Conservation (phyloP, 768 basidiomycete genomes). For the Russula lepida region DNA sequence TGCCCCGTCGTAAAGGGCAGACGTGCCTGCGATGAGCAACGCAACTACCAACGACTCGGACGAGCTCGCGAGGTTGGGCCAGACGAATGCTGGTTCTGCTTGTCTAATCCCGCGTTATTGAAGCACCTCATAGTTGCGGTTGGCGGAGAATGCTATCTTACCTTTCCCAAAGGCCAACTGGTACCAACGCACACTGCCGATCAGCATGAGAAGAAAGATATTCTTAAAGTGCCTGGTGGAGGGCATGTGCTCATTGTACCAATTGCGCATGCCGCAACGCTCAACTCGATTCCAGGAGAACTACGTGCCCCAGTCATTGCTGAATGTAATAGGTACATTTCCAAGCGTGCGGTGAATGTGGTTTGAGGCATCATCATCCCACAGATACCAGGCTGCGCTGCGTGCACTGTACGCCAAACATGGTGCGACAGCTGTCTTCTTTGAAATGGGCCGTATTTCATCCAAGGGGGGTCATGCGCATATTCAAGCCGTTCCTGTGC, state of each 20-base stretch:
- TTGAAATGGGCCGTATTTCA: slow-evolving; percentile 79
- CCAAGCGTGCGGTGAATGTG: background rate
- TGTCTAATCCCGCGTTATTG: slow-evolving; percentile 87
- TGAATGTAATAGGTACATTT: slow-evolving; percentile 65
- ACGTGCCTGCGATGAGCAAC: slow-evolving; percentile 29
- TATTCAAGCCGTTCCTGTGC: slow-evolving; percentile 78
- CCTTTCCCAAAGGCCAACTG: slow-evolving; percentile 94
- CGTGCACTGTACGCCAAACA: slow-evolving; percentile 63
- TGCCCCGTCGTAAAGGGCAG: slow-evolving; percentile 64
- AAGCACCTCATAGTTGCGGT: slow-evolving; percentile 96
- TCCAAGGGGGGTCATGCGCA: slow-evolving; percentile 93
- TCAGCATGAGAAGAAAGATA: slow-evolving; percentile 31
- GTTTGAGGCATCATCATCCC: background rate
- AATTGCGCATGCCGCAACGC: slow-evolving; percentile 89
- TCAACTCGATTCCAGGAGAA: slow-evolving; percentile 71
- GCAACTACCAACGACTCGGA: slow-evolving; percentile 32
- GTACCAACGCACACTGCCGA: slow-evolving; percentile 63
- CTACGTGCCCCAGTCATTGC: slow-evolving; percentile 64
- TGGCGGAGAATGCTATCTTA: slow-evolving; percentile 88
- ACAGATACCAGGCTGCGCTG: slow-evolving; percentile 74
- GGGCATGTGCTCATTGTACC: slow-evolving; percentile 93
- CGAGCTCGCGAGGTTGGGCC: slow-evolving; percentile 74
- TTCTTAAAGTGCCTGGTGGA: slow-evolving; percentile 71
- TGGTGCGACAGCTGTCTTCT: slow-evolving; percentile 61
- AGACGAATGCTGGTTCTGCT: slow-evolving; percentile 96